Percentiles rank a stretch among this genome's conserved stretches.
phyloP scores from a whole-genome alignment of 1,284 basidiomycete species.

The Crocinoboletus sp. region DNA sequence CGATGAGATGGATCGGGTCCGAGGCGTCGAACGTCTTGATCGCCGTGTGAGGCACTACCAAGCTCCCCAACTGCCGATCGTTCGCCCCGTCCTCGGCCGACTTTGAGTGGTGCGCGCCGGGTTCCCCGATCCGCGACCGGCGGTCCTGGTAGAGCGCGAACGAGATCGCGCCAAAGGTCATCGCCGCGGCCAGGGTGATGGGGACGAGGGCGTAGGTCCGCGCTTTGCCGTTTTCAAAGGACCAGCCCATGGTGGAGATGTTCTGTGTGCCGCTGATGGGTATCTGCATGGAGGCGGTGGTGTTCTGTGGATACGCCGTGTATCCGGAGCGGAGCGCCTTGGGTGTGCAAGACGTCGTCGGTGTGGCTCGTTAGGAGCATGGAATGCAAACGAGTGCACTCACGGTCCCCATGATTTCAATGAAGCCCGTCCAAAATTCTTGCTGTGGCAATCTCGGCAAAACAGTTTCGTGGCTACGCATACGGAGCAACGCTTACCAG shows the following conservation, averaged over 20 bases:
- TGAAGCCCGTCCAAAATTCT: constrained; percentile 2
- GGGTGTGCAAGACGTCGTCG: not conserved
- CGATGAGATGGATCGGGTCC: not conserved
- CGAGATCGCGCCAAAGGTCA: not conserved
- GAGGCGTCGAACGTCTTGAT: not conserved
- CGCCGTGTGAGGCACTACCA: not conserved
- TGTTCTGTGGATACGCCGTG: constrained; percentile 1
- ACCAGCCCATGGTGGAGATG: constrained; percentile 6
- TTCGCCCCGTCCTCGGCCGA: too few relatives aligned
- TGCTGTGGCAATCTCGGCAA: not conserved
- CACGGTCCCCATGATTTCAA: constrained; percentile 3
- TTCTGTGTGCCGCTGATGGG: constrained; percentile 1
- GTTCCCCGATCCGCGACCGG: too few relatives aligned
- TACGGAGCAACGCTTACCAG: not conserved
- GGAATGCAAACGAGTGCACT: not conserved
- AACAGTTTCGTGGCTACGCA: not conserved
- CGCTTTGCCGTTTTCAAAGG: not conserved
- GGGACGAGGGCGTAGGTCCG: constrained; percentile 5
- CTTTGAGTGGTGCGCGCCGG: too few relatives aligned
- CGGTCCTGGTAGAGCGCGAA: not conserved
- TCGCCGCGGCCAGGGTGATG: not conserved
- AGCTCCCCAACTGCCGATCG: not conserved
- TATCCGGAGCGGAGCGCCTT: constrained; percentile 8
- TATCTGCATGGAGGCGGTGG: not conserved
- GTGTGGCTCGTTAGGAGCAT: too few relatives aligned